Conservation (phyloP, 2,329 filamentous ascomycete species). For the Cercospora berteroae region DNA sequence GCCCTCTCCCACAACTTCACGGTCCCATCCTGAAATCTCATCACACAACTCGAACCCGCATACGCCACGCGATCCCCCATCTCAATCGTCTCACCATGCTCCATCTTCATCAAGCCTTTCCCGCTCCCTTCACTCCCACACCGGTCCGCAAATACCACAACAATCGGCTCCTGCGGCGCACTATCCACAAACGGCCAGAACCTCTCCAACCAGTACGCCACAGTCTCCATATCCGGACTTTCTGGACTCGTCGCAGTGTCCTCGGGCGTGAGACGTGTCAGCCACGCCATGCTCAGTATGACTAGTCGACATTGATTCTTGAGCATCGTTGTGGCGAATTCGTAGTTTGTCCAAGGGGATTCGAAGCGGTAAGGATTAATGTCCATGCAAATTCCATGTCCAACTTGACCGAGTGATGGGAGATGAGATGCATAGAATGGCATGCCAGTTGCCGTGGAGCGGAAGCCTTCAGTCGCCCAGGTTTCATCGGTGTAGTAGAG, state of each 20-base stretch:
- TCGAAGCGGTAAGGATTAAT: conserved; percentile 64
- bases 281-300: conserved; percentile 75
- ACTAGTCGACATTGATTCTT: conserved; percentile 59
- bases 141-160: conserved; percentile 70
- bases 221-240: conserved; percentile 67
- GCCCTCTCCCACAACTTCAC: conserved; percentile 56
- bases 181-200: conserved; percentile 58
- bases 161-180: conserved; percentile 54
- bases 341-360: conserved; percentile 58
- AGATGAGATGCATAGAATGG: conserved; percentile 42
- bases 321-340: conserved; percentile 59
- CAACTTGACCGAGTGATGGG: conserved; percentile 39
- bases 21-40: conserved; percentile 64
- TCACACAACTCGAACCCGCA: conserved; percentile 70
- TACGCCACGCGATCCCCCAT: conserved; percentile 55
- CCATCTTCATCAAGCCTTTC: conserved; percentile 28
- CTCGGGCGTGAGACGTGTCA: conserved; percentile 57
- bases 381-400: conserved; percentile 55
- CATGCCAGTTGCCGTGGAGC: conserved; percentile 6
- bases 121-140: conserved; percentile 57
- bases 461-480: conserved; percentile 50
- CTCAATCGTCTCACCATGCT: conserved; percentile 34
- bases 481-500: conserved; percentile 67
- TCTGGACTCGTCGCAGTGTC: conserved; percentile 47
- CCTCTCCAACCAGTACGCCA: conserved; percentile 72